Base-by-base conservation (phyloP, 2,329 filamentous ascomycete genomes). In the Aspergillus versicolor region DNA sequence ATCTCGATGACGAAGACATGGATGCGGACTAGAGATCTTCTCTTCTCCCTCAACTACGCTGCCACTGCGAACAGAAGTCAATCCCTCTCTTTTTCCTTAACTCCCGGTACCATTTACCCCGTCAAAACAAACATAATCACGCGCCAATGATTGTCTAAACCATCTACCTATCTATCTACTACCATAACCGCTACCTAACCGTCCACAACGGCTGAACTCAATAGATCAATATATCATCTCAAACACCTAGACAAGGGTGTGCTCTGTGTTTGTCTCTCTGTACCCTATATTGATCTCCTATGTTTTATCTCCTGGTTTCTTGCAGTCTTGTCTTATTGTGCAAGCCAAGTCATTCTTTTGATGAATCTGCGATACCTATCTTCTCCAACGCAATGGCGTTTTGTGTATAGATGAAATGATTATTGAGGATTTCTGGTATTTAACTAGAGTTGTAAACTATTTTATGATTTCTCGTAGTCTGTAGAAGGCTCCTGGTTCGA, bases 1-100 rank as follows among this genome's bases (percentile, higher is more conserved):
- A 94, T 73, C 87, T 89, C 75, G 87, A 90, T 75, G 87, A 90
- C 70, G 86, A 89, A 53, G 75, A 78, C 46, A 74, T 75, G 72
- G 71, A 74, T 59, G 70, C 67, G 19, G 70, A 74, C 19, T 71
- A 69, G 59, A 44, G 13, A 24, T 32, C 22, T 22, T 21, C 24
- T 15, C 9, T 22, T 44, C 12, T 19, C 17, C 22, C 45, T 44
- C 30, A 5, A 37, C 13, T 7, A 13, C 12, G 34, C 34, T 37
- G 6, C 34, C 34, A 37, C 13, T 37, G 34, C 34, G 34, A 37
- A 13, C 34, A 13, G 27, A 13, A 52, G 43, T 19, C 48, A 13
- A 43, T 37, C 38, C 42, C 45, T 37, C 38, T 52, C 46, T 52
- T 48, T 59, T 49, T 56, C 46, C 57, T 15, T 50, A 4, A 21